phyloP scores from a whole-genome alignment of 805 yeast genomes.

The Candida ficus region DNA sequence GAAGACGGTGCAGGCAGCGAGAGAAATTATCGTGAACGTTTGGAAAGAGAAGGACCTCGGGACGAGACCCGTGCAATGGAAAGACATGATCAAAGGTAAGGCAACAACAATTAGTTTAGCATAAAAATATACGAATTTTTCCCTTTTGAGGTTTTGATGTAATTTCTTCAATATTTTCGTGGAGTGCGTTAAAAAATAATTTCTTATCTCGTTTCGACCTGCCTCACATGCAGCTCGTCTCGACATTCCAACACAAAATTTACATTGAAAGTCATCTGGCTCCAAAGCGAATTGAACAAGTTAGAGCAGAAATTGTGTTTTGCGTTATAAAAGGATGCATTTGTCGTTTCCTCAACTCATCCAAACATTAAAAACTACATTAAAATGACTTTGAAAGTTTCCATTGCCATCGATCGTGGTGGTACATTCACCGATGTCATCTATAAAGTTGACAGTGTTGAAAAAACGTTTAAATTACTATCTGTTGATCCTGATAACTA shows the following conservation, averaged over 20 bases:
- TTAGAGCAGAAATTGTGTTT: too few relatives aligned
- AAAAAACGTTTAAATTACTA: conserved; percentile 40
- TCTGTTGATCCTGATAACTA: conserved; percentile 46
- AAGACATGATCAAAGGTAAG: conserved; percentile 32
- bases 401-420: conserved; percentile 27
- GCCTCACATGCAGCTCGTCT: conserved; percentile 2
- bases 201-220: neutral
- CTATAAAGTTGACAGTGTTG: conserved; percentile 36
- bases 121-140: conserved; percentile 12
- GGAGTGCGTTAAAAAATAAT: too few relatives aligned
- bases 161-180: too few relatives aligned
- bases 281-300: too few relatives aligned
- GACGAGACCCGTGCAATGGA: conserved; percentile 27
- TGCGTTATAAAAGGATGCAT: neutral
- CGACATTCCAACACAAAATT: too few relatives aligned
- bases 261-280: too few relatives aligned
- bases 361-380: neutral
- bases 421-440: conserved; percentile 46
- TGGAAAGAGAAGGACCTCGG: conserved; percentile 39
- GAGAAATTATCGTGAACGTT: conserved; percentile 29
- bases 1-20: conserved; percentile 34
- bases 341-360: neutral
- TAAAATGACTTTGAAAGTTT: conserved; percentile 10
- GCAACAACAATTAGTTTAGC: conserved; percentile 36
- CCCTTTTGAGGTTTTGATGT: too few relatives aligned